Evolutionary conservation across 2,329 filamentous ascomycete genomes (phyloP).

Genomic region (Colletotrichum orbiculare): DNA sequence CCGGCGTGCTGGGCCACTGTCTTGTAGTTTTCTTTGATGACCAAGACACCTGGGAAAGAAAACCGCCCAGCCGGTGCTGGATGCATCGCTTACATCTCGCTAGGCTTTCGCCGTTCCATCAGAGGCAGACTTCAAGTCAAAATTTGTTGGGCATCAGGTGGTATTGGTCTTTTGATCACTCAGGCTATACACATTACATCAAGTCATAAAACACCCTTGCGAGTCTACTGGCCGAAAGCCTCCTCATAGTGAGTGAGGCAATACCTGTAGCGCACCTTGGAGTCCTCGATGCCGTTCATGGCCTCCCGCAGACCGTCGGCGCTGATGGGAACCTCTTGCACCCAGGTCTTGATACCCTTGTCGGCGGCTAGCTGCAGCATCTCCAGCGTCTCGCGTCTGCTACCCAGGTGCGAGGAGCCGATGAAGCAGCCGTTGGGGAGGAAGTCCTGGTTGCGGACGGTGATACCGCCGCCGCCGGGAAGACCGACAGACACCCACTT

Average conservation of each 20-base stretch:
- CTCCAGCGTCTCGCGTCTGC: constrained; percentile 74
- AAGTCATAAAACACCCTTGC: too few species aligned
- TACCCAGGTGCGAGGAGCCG: constrained; percentile 77
- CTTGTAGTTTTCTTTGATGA: too few species aligned
- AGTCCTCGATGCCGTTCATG: constrained; percentile 75
- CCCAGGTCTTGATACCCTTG: constrained; percentile 76
- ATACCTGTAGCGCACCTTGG: constrained; percentile 80
- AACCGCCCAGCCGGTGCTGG: too few species aligned
- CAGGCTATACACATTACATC: constrained; percentile 20
- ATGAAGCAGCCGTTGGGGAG: constrained; percentile 80
- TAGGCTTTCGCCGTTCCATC: neutral
- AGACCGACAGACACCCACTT: constrained; percentile 84
- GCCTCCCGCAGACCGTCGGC: constrained; percentile 77
- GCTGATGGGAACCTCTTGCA: constrained; percentile 79
- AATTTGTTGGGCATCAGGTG: constrained; percentile 5
- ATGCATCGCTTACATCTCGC: too few species aligned
- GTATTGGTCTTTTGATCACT: constrained; percentile 20
- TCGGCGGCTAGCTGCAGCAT: constrained; percentile 79
- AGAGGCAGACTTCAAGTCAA: neutral
- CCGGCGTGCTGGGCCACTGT: too few species aligned
- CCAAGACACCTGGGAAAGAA: too few species aligned
- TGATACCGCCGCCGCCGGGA: constrained; percentile 79
- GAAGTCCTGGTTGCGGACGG: constrained; percentile 79
- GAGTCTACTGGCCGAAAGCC: constrained; percentile 65
- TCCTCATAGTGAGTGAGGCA: constrained; percentile 78